A percentile compares a stretch with the other conserved stretches of the same genome.
These are phyloP conservation scores for Arabidopsis suecica DNA, from an alignment of 345 rosid species.

Conservation along the genomic window DNA sequence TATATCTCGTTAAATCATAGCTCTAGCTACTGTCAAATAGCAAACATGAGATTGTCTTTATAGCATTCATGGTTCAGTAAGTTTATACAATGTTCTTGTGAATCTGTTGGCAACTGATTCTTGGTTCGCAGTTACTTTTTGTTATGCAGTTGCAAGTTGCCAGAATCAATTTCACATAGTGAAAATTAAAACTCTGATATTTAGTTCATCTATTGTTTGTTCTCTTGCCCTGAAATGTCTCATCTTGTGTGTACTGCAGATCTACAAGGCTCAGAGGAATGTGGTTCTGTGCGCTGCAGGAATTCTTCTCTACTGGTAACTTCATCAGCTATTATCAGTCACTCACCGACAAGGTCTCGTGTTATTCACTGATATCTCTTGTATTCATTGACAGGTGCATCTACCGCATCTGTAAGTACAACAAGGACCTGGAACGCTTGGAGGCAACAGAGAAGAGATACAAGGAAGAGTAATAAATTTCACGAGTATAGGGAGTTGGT, in stretches of 20 bases:
- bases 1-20: not conserved
- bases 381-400: constrained; percentile 64
- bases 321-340: not conserved
- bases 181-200: not conserved
- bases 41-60: not conserved
- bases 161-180: not conserved
- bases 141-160: not conserved
- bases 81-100: constrained; percentile 4
- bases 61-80: not conserved
- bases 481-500: constrained; percentile 10
- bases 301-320: constrained; percentile 87
- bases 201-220: not conserved
- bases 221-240: not conserved
- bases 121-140: constrained; percentile 1
- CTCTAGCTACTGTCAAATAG: constrained; percentile 7
- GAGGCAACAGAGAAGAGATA: constrained; percentile 78
- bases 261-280: constrained; percentile 89
- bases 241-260: constrained; percentile 49
- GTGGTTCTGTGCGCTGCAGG: constrained; percentile 73
- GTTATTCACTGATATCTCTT: constrained; percentile 1
- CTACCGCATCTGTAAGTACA: constrained; percentile 73
- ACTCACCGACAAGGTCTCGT: not conserved
- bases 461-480: constrained; percentile 60
- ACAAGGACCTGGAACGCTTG: constrained; percentile 70
- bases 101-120: not conserved